phyloP scores from a whole-genome alignment of 495 filamentous ascomycete genomes.

The Xylona heveae region DNA sequence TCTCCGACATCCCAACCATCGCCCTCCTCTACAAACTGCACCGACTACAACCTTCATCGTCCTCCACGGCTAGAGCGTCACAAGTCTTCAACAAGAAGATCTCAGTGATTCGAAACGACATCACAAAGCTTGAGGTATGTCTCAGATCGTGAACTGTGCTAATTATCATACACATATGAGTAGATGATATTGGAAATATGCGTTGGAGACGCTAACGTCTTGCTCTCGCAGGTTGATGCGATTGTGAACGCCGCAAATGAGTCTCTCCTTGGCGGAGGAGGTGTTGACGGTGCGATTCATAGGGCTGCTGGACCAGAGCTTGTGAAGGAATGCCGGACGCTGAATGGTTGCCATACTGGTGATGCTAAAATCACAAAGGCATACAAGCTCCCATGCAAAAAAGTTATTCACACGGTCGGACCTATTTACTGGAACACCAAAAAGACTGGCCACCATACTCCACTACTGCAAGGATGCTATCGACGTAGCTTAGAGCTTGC shows the following conservation, averaged over 20 bases:
- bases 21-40: conserved; percentile 32
- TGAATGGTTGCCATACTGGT: conserved; percentile 58
- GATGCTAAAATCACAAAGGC: conserved; percentile 64
- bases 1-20: conserved; percentile 42
- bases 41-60: conserved; percentile 12
- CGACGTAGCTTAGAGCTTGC: conserved; percentile 50
- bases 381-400: conserved; percentile 51
- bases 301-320: conserved; percentile 50
- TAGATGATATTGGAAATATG: too few relatives aligned
- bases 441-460: conserved; percentile 20
- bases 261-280: conserved; percentile 61
- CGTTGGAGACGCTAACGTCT: too few relatives aligned
- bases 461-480: conserved; percentile 49
- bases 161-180: too few relatives aligned
- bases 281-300: conserved; percentile 63
- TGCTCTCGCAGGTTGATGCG: conserved; percentile 48
- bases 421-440: conserved; percentile 41
- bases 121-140: conserved; percentile 71
- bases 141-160: too few relatives aligned
- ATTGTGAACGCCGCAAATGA: conserved; percentile 90
- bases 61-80: conserved; percentile 9
- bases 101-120: conserved; percentile 50
- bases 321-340: conserved; percentile 41
- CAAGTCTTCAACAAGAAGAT: conserved; percentile 56
- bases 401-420: conserved; percentile 79